Conservation (phyloP, 2,329 filamentous ascomycete species). For the Ceratocystis cubensis region DNA sequence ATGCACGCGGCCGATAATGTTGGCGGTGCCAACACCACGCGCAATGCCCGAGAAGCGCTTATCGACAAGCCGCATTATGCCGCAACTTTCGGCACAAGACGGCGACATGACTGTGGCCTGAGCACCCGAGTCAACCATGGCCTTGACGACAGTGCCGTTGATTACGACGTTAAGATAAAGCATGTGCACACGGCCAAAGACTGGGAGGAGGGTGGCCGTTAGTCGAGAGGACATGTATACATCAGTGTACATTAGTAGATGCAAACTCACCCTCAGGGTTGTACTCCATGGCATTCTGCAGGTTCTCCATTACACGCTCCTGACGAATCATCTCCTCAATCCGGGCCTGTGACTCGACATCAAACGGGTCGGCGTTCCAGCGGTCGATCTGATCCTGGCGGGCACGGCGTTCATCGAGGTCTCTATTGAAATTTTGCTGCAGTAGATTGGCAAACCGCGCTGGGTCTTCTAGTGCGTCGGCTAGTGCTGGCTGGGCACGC, state of each 20-base stretch:
- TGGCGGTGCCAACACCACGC: constrained; percentile 84
- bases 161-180: constrained; percentile 93
- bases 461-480: constrained; percentile 61
- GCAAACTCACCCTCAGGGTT: constrained; percentile 72
- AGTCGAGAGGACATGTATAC: not conserved
- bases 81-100: constrained; percentile 75
- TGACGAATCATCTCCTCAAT: constrained; percentile 97
- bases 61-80: constrained; percentile 93
- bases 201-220: constrained; percentile 34
- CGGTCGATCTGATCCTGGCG: constrained; percentile 72
- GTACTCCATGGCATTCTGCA: constrained; percentile 93
- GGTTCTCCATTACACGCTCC: constrained; percentile 84
- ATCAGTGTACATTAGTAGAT: not conserved
- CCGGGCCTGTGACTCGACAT: constrained; percentile 75
- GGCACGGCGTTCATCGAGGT: constrained; percentile 60
- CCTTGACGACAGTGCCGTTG: constrained; percentile 84
- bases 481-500: constrained; percentile 62
- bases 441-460: constrained; percentile 64
- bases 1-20: constrained; percentile 89
- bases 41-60: constrained; percentile 84
- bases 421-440: constrained; percentile 52
- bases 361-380: constrained; percentile 88
- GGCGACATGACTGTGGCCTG: constrained; percentile 99
- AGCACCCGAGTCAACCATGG: constrained; percentile 91
- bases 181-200: constrained; percentile 90